Evolutionary conservation across 2,329 filamentous ascomycete genomes (phyloP).

Genomic region (Colletotrichum eremochloae): DNA sequence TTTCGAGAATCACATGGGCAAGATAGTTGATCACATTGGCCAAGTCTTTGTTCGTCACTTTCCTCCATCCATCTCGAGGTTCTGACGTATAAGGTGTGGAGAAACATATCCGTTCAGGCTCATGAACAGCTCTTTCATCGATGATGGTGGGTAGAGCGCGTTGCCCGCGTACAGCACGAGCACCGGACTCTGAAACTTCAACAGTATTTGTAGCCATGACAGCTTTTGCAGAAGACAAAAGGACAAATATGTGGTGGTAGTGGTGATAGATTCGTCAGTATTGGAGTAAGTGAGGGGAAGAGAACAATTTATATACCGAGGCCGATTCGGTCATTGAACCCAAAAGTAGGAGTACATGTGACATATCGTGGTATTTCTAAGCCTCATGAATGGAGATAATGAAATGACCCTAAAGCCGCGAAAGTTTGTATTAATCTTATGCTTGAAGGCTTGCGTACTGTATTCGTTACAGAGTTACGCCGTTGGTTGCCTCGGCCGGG

Average conservation of each 20-base stretch:
- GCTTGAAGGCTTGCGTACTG: neutral
- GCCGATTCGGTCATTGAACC: neutral
- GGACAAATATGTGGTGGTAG: neutral
- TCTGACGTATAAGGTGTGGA: conserved; percentile 52
- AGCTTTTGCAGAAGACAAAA: neutral
- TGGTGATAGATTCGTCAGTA: neutral
- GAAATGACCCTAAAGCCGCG: neutral
- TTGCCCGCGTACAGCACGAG: neutral
- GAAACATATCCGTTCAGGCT: conserved; percentile 52
- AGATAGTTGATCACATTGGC: conserved; percentile 57
- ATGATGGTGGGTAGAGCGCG: conserved; percentile 55
- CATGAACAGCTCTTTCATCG: conserved; percentile 52
- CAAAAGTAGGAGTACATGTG: conserved; percentile 32
- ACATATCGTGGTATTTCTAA: conserved; percentile 31
- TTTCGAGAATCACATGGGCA: conserved; percentile 51
- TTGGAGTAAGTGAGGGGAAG: neutral
- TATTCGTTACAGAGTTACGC: conserved; percentile 23
- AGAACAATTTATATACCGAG: conserved; percentile 11
- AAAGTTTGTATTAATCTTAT: neutral
- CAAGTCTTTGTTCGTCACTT: conserved; percentile 53
- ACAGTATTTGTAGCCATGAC: conserved; percentile 26
- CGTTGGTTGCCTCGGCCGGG: conserved; percentile 20
- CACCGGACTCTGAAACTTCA: conserved; percentile 6
- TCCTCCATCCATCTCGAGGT: conserved; percentile 56
- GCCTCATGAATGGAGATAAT: conserved; percentile 11